Base-by-base conservation (phyloP, 2,329 filamentous ascomycete species). In the Colletotrichum orchidophilum region DNA sequence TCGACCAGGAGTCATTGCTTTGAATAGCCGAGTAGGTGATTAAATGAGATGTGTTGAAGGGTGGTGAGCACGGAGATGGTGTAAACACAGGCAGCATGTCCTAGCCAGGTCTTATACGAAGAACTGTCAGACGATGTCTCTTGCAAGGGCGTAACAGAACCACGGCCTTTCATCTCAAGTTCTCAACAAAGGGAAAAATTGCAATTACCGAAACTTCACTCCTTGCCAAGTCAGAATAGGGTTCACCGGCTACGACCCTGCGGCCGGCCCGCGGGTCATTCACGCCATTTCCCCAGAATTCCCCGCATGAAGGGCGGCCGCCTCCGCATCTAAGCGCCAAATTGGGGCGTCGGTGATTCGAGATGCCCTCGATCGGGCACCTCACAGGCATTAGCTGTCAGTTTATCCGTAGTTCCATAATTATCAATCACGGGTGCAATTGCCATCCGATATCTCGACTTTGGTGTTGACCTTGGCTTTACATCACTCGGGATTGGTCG, bases 1-100 rank as follows among this genome's bases (percentile, higher is more conserved):
- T 27, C 31, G 46, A 12, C 46, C 46, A 2, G 61, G 61, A 21
- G 62, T 54, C 66, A 65, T 65, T 42, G 35, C 39, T 21, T 58
- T 21, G 5, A 13, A n/a, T n/a, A 46, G 39, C n/a, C 18, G 39
- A 46, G 18, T 15, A 3, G 18, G 6, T 11, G 18, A n/a, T 46
- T 46, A 3, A n/a, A 7, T 46, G 15, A 11, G 11, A n/a, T n/a
- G 39, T 46, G 18, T 46, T 46, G 39, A 4, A n/a, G n/a, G 18
- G 18, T 9, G 39, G 3, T 8, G 18, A 46, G 39, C 7, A 46
- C 9, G 9, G 18, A 4, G 9, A 8, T 46, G 18, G 2, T 46
- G 18, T n/a, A n/a, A 8, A 18, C 3, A n/a, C 11, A 4, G 7
- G 3, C 18, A 18, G 39, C 8, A 46, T n/a, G n/a, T 35, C n/a